A percentile compares a stretch with the other conserved stretches of the same genome.
These are phyloP conservation scores for Lobulomyces angularis DNA, from an alignment of 192 early-diverging fungal species.

Conservation along the genomic window DNA sequence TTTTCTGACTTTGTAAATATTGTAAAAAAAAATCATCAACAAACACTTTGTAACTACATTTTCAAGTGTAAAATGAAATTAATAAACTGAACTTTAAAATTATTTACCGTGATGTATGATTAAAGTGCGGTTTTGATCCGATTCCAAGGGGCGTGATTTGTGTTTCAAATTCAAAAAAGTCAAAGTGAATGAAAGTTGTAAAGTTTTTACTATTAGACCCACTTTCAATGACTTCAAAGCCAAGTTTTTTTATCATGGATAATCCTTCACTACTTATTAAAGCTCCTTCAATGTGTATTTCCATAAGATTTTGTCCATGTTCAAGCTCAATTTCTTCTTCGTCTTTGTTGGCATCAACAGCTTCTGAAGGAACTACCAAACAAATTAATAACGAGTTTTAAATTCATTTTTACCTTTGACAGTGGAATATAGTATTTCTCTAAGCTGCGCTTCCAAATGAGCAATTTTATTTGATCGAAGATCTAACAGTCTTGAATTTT, in stretches of 20 bases:
- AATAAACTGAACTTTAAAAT: background rate
- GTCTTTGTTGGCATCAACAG: conserved; percentile 7
- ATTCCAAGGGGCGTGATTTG: conserved; percentile 26
- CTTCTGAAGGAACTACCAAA: conserved; percentile 1
- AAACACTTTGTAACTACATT: conserved; percentile 25
- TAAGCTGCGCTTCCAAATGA: conserved; percentile 33
- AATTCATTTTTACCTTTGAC: conserved; percentile 15
- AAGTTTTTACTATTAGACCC: conserved; percentile 9
- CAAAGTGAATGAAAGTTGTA: conserved; percentile 32
- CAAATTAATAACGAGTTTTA: background rate
- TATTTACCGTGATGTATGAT: conserved; percentile 12
- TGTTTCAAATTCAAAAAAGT: conserved; percentile 52
- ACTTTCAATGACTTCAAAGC: conserved; percentile 8
- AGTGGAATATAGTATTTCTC: conserved; percentile 26
- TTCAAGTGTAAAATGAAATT: background rate
- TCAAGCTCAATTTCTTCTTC: conserved; percentile 29
- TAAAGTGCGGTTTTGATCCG: conserved; percentile 22
- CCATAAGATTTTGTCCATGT: conserved; percentile 33
- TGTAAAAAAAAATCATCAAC: conserved; percentile 47
- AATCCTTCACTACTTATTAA: conserved; percentile 20
- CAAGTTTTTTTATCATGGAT: conserved; percentile 14
- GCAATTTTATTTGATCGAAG: conserved; percentile 36
- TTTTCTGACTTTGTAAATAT: conserved; percentile 33
- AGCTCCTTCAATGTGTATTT: conserved; percentile 29
- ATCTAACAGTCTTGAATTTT: conserved; percentile 34